Conservation (phyloP, 139 green algal genomes). For the Chlamydomonas sp. region DNA sequence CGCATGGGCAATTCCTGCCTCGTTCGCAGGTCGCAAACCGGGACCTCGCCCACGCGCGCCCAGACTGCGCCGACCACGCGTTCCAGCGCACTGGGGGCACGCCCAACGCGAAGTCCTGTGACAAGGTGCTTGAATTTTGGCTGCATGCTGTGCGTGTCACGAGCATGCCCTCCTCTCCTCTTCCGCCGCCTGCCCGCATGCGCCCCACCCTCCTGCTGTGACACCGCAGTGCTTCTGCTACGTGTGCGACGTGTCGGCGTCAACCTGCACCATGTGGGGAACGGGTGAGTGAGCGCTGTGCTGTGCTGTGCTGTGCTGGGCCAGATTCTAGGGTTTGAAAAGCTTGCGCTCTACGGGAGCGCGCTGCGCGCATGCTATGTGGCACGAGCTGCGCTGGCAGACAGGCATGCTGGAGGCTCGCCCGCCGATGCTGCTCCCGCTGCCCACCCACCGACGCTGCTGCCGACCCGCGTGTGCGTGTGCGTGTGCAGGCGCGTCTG, state of each 20-base stretch:
- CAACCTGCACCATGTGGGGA: slow-evolving; percentile 11
- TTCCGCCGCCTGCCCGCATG: not conserved
- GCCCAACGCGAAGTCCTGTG: not conserved
- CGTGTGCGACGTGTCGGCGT: slow-evolving; percentile 9
- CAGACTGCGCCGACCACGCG: not conserved
- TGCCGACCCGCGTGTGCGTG: no score
- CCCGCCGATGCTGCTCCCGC: no score
- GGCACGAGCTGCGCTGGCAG: not conserved
- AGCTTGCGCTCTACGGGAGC: no score
- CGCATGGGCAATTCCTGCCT: no score
- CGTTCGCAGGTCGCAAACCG: not conserved
- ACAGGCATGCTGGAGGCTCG: not conserved
- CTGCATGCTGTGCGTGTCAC: no score
- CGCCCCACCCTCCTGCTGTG: not conserved
- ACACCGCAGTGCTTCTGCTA: slow-evolving; percentile 14
- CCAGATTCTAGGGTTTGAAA: no score
- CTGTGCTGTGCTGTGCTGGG: not conserved
- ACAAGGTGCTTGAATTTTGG: no score
- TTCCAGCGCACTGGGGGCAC: not conserved
- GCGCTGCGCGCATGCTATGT: no score
- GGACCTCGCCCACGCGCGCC: not conserved
- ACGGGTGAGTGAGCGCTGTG: slow-evolving; percentile 9
- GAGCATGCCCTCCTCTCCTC: not conserved
- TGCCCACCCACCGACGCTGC: no score
- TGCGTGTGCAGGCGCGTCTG: not conserved